Base-by-base conservation (phyloP, 2,329 filamentous ascomycete genomes). In the Botrytis pseudocinerea region DNA sequence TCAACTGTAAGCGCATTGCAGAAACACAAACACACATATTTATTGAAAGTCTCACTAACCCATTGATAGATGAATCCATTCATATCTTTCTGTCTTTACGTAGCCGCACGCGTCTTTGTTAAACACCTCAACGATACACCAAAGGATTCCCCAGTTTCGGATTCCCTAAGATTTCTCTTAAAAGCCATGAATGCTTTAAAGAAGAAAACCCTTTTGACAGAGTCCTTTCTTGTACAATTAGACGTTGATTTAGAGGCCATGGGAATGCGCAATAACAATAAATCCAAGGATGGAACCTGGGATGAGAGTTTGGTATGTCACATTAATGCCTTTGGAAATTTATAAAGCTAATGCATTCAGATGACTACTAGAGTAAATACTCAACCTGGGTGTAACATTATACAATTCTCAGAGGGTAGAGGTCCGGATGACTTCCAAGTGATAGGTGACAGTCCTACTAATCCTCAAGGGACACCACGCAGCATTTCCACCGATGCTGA, bases 91-190 rank as follows among this genome's bases (percentile, higher is more conserved):
- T 97, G 94, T 80, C 87, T 99, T 61, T 98, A 98, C 78, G 95
- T 98, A n/a, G 92, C 95, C 18, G 93, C 95, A 35, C 89, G 96
- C 69, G 95, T 98, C 0, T 98, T 98, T 80, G 92, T 98, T 12
- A 95, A 98, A 81, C 98, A 97, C 79, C 86, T 98, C n/a, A 98
- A 97, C 82, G 96, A 93, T 73, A 88, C 92, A n/a, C 94, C 95
- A 0, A 91, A 95, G 44, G 95, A 98, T 82, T 89, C 87, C 79
- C 93, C 90, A 82, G 92, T 89, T 76, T 89, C 86, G 28, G 92
- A 95, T 72, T 95, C 94, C 0, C 84, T 98, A n/a, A 91, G 95
- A 72, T 98, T 99, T 80, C 87, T 98, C 25, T 87, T 98, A 2
- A 91, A 92, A 32, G 95, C 95, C 8, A 97, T 99, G 90, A 92